These are phyloP conservation scores for Stagonosporopsis rhizophila DNA, from an alignment of 2,329 filamentous ascomycete species.

Conservation along the genomic window DNA sequence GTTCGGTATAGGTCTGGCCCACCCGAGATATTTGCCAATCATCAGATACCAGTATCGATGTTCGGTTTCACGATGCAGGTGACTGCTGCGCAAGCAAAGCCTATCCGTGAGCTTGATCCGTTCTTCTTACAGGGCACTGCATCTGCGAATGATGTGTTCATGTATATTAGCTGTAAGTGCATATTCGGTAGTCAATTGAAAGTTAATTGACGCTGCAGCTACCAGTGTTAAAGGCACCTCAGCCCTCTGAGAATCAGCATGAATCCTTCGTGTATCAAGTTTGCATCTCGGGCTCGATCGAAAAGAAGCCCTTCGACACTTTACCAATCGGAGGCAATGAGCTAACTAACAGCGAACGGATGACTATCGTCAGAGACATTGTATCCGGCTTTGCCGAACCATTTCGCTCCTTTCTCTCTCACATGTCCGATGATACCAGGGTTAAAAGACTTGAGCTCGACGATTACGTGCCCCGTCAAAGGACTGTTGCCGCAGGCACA, in stretches of 20 bases:
- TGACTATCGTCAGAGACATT: constrained; percentile 1
- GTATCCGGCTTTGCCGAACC: constrained; percentile 13
- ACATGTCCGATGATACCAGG: constrained; percentile 4
- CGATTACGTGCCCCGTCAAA: constrained; percentile 7
- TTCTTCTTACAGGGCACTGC: constrained; percentile 24
- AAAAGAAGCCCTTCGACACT: not conserved
- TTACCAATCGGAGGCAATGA: not conserved
- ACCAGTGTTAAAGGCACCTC: constrained; percentile 16
- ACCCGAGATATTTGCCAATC: not conserved
- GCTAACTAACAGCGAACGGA: not conserved
- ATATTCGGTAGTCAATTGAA: not conserved
- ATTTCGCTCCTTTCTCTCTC: constrained; percentile 9
- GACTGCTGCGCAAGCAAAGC: constrained; percentile 11
- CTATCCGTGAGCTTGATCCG: constrained; percentile 20
- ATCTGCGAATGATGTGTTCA: constrained; percentile 10
- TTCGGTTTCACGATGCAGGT: constrained; percentile 21
- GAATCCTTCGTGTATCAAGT: constrained; percentile 13
- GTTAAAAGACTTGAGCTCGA: constrained; percentile 18
- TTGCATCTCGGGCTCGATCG: constrained; percentile 15
- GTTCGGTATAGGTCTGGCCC: constrained; percentile 1
- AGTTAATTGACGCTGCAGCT: not conserved
- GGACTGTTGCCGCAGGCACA: not conserved
- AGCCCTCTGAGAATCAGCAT: not conserved
- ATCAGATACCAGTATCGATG: constrained; percentile 15
- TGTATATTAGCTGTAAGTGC: constrained; percentile 14